Conservation (phyloP, 1,284 basidiomycete genomes). For the Apiotrichum gracile region DNA sequence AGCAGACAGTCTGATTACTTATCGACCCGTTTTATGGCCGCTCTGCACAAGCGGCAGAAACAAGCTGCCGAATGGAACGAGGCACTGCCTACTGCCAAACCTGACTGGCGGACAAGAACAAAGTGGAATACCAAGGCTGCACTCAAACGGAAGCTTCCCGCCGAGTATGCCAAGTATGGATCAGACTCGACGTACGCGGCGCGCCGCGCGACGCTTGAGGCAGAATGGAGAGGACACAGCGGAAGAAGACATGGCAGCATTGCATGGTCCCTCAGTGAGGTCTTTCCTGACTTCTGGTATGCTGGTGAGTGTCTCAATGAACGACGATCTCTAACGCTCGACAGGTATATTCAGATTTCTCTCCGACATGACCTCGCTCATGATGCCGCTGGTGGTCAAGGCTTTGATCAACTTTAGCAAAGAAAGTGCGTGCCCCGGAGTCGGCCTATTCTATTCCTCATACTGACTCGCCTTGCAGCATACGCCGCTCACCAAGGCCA, state of each 20-base stretch:
- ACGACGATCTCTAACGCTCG: constrained; percentile 7
- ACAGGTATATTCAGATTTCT: constrained; percentile 46
- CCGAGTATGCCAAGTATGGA: constrained; percentile 9
- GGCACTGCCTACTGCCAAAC: constrained; percentile 14
- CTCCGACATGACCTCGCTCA: constrained; percentile 53
- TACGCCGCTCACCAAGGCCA: constrained; percentile 36
- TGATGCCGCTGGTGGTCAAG: constrained; percentile 62
- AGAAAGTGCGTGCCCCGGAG: constrained; percentile 37
- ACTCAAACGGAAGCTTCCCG: constrained; percentile 24
- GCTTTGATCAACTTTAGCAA: constrained; percentile 64
- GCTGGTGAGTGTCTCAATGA: constrained; percentile 57
- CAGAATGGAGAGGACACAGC: constrained; percentile 34
- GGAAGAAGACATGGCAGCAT: constrained; percentile 54
- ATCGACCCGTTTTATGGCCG: constrained; percentile 47
- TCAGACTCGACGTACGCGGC: constrained; percentile 1
- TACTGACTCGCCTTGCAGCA: too few relatives aligned
- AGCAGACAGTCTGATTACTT: constrained; percentile 52
- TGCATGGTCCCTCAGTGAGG: constrained; percentile 65
- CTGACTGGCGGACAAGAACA: constrained; percentile 50
- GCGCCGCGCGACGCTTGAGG: constrained; percentile 20
- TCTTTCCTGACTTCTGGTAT: constrained; percentile 65
- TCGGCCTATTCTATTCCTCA: neutral
- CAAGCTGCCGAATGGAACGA: constrained; percentile 39
- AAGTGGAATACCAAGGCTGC: constrained; percentile 52
- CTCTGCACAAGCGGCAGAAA: constrained; percentile 24